Evolutionary conservation across 2,329 filamentous ascomycete genomes (phyloP).

Genomic region (Waltergamsia citrina): DNA sequence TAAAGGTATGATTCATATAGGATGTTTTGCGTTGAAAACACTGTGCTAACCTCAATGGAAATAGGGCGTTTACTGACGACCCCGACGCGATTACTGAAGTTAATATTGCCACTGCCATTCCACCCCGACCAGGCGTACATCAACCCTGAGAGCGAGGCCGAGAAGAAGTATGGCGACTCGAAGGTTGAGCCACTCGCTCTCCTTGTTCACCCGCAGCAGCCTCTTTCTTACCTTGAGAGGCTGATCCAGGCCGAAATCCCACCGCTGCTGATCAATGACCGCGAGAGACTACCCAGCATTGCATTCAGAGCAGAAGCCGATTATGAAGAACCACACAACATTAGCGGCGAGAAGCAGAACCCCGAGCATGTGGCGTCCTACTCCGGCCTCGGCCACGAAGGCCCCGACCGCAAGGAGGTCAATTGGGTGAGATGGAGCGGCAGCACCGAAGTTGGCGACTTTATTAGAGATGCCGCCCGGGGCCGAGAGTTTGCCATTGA

Average conservation of each 20-base stretch:
- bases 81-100: constrained; percentile 69
- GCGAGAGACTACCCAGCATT: constrained; percentile 63
- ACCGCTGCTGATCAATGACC: constrained; percentile 51
- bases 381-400: constrained; percentile 59
- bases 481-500: constrained; percentile 78
- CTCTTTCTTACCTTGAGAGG: constrained; percentile 80
- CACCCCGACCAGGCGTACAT: constrained; percentile 26
- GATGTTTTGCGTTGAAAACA: no score
- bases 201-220: constrained; percentile 81
- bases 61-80: constrained; percentile 70
- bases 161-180: constrained; percentile 24
- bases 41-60: neutral
- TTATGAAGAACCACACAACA: constrained; percentile 37
- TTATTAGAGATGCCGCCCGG: constrained; percentile 80
- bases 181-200: constrained; percentile 74
- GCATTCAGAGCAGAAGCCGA: constrained; percentile 73
- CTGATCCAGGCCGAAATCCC: constrained; percentile 84
- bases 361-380: constrained; percentile 54
- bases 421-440: constrained; percentile 79
- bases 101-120: constrained; percentile 62
- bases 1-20: constrained; percentile 25
- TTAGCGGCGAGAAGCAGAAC: no score
- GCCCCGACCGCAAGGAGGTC: constrained; percentile 27
- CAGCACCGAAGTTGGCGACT: constrained; percentile 86
- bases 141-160: constrained; percentile 25